Conservation (phyloP, 2,329 filamentous ascomycete genomes). For the Fusarium verticillioides region DNA sequence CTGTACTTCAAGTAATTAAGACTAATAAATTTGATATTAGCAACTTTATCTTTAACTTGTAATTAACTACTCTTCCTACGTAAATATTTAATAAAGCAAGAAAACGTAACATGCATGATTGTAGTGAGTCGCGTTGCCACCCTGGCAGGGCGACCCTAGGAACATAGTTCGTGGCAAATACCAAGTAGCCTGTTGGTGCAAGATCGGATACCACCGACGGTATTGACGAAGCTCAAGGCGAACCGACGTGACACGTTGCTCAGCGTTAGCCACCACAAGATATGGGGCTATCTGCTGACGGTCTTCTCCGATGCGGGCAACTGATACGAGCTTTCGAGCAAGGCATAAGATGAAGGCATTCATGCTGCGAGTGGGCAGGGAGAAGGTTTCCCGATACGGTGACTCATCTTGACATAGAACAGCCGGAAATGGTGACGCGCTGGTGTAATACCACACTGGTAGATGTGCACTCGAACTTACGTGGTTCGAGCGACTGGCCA, state of each 20-base stretch:
- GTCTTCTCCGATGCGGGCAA: neutral
- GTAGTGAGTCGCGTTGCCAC: neutral
- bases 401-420: neutral
- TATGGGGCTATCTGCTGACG: neutral
- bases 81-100: neutral
- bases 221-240: neutral
- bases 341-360: accelerated
- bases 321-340: neutral
- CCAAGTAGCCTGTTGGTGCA: neutral
- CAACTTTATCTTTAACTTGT: accelerated
- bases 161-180: neutral
- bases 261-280: neutral
- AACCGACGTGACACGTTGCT: neutral
- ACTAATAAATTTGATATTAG: neutral
- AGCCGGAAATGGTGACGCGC: neutral
- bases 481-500: neutral
- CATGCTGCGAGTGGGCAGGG: neutral
- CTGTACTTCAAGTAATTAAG: neutral
- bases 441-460: neutral
- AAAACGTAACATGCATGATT: no score
- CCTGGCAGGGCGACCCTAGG: accelerated
- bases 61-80: accelerated
- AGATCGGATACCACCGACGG: neutral
- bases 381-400: neutral
- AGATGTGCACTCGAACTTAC: neutral